Evolutionary conservation across 345 rosid species (phyloP), one percentile per base, ranked within the genome.

Genomic region (Geranium brycei): DNA sequence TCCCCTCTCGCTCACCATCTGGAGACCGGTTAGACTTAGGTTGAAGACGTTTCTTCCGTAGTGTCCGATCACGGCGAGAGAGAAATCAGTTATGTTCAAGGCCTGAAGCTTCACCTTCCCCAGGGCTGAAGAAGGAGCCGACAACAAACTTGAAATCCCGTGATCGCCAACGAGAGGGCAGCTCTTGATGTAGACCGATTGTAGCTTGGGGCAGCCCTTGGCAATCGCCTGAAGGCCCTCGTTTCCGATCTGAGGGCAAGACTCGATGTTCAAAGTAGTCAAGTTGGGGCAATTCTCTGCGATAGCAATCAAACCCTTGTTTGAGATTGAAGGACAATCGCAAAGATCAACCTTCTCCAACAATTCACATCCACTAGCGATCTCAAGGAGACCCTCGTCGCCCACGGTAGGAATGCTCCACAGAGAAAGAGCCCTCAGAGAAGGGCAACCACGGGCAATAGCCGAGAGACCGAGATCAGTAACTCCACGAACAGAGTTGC

Each of bases 91-190:
- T 60, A 87, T 72, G 66, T 81, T 83, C 80, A 87, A 74, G 19
- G 80, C 77, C 78, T 85, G 91, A 68, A 87, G 81, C 87, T 79
- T 85, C 38, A 85, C 76, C 79, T 73, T 85, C 12, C 76, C 60
- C n/a, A 87, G 79, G 60, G 62, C 70, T 7, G 78, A 70, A 31
- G 83, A 71, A 17, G 83, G 62, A 14, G 89, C 80, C 7, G 91
- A 77, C 7, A 85, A 15, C 51, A 87, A 72, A 66, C 82, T 78
- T 8, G 87, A 81, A 62, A 85, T 71, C 60, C 91, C 95, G 55
- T 77, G 87, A 77, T 87, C 95, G 23, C 91, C 88, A 18, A 87
- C 76, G 61, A 85, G 91, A n/a, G 85, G 79, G 60, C 95, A 85
- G 69, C 82, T 87, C 74, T 80, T 85, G 68, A 87, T 76, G 58